Base-by-base conservation (phyloP, 164 flowering plant species). In the Magnolia sinica region DNA sequence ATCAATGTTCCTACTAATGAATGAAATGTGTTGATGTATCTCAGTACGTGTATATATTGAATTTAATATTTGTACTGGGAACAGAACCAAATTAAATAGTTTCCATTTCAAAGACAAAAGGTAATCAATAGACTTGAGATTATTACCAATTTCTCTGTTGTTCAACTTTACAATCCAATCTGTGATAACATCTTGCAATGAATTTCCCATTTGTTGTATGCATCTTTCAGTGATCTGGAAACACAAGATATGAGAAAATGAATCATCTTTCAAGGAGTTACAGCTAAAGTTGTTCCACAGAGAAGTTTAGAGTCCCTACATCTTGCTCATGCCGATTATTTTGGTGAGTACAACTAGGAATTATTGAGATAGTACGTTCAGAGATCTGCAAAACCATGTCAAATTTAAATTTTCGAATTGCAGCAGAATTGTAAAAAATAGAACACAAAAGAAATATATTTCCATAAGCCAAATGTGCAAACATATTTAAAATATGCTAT, bases 201-300 rank as follows among this genome's bases (percentile, higher is more conserved):
- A 82, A 76, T 68, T 90, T 19, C 96, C 97, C 80, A 81, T 79
- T 78, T 83, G 90, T 67, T 76, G 77, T 65, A 94, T 91, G 71
- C 92, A 91, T 77, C 89, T 89, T 73, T 85, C 89, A 24, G 98
- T 94, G 72, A 94, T 87, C 98, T 92, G 81, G 58, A 78, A 77
- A 51, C 65, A 76, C 3, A 79, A 73, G 2, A 27, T 67, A 75
- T 22, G 20, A 63, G 79, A 78, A 61, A 72, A 3, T 37, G 2
- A 0, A 76, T 10, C 73, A 29, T 19, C 49, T 27, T 22, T 13
- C 58, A 72, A 64, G 49, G 8, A 24, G 16, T 68, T 14, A 50
- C 5, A 45, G 24, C 73, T 73, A 77, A 3, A 73, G 50, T 19
- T 68, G 37, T 51, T 22, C 20, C 9, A 74, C 24, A 79, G 8